Base-by-base conservation (phyloP, 805 yeast species). In the Starmerella apicola region DNA sequence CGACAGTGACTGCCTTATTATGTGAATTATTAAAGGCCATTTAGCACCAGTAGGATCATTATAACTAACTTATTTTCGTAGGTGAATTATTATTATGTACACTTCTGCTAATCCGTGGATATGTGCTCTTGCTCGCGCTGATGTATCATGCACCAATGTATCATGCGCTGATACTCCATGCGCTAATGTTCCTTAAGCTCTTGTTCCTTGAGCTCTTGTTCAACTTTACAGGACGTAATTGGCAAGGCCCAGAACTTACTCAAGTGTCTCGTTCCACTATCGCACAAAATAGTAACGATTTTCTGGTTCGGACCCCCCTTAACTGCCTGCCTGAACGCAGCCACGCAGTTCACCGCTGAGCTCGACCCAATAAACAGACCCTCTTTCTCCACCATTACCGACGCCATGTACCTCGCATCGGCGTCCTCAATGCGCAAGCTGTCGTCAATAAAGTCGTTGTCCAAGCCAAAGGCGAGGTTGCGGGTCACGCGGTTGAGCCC, bases 341-440 rank as follows among this genome's bases (percentile, higher is more conserved):
- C 96, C 4, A 83, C 95, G 31, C 95, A 86, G 56, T 85, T 85
- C 20, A 91, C 77, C 0, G 95, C 94, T n/a, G 93, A 78, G 32
- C 94, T 81, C 21, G 93, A 78, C 2, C 98, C 98, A 54, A 86
- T 71, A 58, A 91, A 91, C 15, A 84, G 61, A 0, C 97, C 98
- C 55, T 88, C 98, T 42, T 81, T 67, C 3, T 76, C 73, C 45
- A 84, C 80, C 22, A 88, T 57, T 51, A 59, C 81, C 55, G 78
- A 76, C 5, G 97, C 97, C 97, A 91, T 91, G 50, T 68, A 72
- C 18, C 84, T 51, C 1, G 97, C 93, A 57, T 86, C 81, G 1
- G 63, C 70, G 53, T 88, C 98, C 2, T 74, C 60, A 1, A 88
- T 94, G 42, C 85, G 65, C 16, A 82, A 66, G 0, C 95, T 78